phyloP scores from a whole-genome alignment of 1,284 basidiomycete genomes.

The Golubevia pallescens region DNA sequence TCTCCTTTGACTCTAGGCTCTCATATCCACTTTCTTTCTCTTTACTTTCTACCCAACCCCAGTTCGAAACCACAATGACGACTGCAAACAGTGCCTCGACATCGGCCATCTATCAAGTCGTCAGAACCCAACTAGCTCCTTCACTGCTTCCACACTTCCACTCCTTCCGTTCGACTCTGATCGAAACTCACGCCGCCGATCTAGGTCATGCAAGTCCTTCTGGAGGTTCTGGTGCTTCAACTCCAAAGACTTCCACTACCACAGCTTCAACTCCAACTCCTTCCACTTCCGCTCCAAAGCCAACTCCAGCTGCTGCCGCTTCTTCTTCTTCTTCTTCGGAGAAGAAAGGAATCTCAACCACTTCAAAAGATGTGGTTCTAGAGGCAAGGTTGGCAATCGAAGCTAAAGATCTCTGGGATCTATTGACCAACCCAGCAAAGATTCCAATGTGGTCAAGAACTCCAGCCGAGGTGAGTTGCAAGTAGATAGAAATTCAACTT shows the following conservation, averaged over 20 bases:
- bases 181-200: slow-evolving; percentile 57
- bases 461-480: slow-evolving; percentile 34
- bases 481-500: too few species aligned
- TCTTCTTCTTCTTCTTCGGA: slow-evolving; percentile 3
- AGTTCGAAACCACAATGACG: slow-evolving; percentile 47
- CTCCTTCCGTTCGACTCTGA: slow-evolving; percentile 42
- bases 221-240: slow-evolving; percentile 13
- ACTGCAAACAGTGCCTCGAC: slow-evolving; percentile 25
- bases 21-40: too few species aligned
- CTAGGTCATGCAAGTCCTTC: slow-evolving; percentile 47
- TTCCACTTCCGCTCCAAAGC: slow-evolving; percentile 3
- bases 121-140: slow-evolving; percentile 49
- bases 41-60: slow-evolving; percentile 3
- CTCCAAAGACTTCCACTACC: slow-evolving; percentile 3
- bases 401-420: slow-evolving; percentile 52
- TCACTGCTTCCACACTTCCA: slow-evolving; percentile 42
- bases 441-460: slow-evolving; percentile 62
- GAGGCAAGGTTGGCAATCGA: slow-evolving; percentile 46
- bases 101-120: slow-evolving; percentile 34
- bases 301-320: slow-evolving; percentile 10
- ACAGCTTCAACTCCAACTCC: slow-evolving; percentile 11
- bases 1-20: background rate
- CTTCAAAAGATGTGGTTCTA: slow-evolving; percentile 47
- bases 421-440: slow-evolving; percentile 56
- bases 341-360: slow-evolving; percentile 24